Conservation (phyloP, 2,329 filamentous ascomycete species). For the Colletotrichum eremochloae region DNA sequence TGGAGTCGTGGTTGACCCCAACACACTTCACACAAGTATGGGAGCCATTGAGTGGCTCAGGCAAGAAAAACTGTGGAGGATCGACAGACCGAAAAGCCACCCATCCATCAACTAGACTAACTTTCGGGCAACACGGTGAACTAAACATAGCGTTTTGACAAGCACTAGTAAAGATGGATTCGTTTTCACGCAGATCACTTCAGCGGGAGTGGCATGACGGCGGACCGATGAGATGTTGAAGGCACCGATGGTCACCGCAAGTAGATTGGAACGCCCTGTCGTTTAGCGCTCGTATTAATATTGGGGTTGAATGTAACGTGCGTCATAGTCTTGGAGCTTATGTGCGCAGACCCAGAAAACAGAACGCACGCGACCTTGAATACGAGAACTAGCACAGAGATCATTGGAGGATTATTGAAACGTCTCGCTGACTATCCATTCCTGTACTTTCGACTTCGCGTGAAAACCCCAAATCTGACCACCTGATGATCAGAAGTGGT, state of each 20-base stretch:
- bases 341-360: slow-evolving; percentile 34
- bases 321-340: slow-evolving; percentile 31
- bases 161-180: slow-evolving; percentile 22
- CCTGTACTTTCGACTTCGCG: background rate
- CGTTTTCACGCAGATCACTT: slow-evolving; percentile 18
- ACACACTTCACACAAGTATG: too few species aligned
- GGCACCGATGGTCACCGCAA: slow-evolving; percentile 17
- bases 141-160: slow-evolving; percentile 23
- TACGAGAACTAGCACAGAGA: slow-evolving; percentile 26
- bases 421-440: slow-evolving; percentile 12
- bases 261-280: slow-evolving; percentile 16
- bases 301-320: slow-evolving; percentile 20
- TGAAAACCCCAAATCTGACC: background rate
- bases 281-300: slow-evolving; percentile 32
- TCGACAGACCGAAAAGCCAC: background rate
- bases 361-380: slow-evolving; percentile 33
- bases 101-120: background rate
- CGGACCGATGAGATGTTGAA: slow-evolving; percentile 13
- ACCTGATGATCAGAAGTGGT: too few species aligned
- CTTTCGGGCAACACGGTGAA: slow-evolving; percentile 4
- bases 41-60: background rate
- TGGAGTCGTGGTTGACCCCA: background rate
- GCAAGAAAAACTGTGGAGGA: slow-evolving; percentile 43
- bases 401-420: background rate
- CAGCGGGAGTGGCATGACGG: slow-evolving; percentile 19